Evolutionary conservation across 345 rosid species (phyloP).

Genomic region (Turnera subulata): DNA sequence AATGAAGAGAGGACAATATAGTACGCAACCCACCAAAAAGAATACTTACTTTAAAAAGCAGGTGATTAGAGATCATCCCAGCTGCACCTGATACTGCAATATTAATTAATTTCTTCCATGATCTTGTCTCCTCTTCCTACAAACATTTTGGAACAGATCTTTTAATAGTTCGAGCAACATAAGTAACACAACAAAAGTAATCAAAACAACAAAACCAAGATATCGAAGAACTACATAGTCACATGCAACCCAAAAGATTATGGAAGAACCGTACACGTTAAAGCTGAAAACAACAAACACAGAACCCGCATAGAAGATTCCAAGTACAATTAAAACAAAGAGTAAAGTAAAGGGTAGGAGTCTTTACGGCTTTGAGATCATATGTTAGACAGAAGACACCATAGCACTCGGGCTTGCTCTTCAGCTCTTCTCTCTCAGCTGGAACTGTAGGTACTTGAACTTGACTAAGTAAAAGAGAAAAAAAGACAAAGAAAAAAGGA

Average conservation of each 20-base stretch:
- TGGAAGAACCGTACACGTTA: background rate
- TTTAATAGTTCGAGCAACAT: no score
- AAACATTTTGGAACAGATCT: no score
- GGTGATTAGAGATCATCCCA: slow-evolving; percentile 94
- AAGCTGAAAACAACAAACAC: background rate
- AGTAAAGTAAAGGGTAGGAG: background rate
- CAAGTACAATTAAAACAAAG: background rate
- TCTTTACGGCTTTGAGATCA: slow-evolving; percentile 79
- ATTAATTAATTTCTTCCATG: slow-evolving; percentile 81
- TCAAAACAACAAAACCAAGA: no score
- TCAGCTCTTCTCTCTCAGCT: slow-evolving; percentile 37
- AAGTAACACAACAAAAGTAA: no score
- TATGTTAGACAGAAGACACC: slow-evolving; percentile 96
- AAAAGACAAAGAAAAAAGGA: slow-evolving; percentile 6
- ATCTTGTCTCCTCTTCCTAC: slow-evolving; percentile 87
- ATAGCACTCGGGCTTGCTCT: slow-evolving; percentile 59
- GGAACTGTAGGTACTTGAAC: slow-evolving; percentile 56
- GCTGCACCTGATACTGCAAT: slow-evolving; percentile 95
- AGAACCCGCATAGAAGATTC: background rate
- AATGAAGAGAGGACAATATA: background rate
- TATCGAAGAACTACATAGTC: background rate
- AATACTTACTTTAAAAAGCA: slow-evolving; percentile 81
- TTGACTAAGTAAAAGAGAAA: slow-evolving; percentile 26
- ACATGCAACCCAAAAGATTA: background rate
- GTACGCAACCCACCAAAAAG: background rate